phyloP scores from a whole-genome alignment of 352 stramenopile species.

The Thalassiosira hispida region DNA sequence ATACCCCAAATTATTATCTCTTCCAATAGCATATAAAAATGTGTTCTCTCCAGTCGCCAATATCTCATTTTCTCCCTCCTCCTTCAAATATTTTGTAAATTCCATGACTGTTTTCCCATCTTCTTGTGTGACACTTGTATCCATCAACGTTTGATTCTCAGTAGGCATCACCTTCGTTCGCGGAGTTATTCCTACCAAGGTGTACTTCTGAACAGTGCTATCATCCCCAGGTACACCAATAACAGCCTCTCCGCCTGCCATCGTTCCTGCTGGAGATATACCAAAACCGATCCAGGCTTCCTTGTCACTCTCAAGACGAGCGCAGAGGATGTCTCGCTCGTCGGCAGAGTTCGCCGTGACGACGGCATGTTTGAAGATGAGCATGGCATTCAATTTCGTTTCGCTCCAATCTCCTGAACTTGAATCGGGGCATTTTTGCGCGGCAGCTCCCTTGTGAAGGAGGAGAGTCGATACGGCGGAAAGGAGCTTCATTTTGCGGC shows the following conservation, averaged over 20 bases:
- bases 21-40: constrained; percentile 5
- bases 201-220: constrained; percentile 29
- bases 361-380: constrained; percentile 12
- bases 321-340: constrained; percentile 25
- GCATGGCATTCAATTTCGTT: neutral
- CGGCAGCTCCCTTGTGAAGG: neutral
- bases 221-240: constrained; percentile 36
- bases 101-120: constrained; percentile 8
- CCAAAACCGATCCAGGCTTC: constrained; percentile 34
- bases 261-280: constrained; percentile 23
- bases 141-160: constrained; percentile 36
- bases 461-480: neutral
- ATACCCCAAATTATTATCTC: neutral
- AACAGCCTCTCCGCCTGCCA: constrained; percentile 16
- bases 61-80: constrained; percentile 15
- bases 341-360: constrained; percentile 1
- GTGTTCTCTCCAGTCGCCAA: neutral
- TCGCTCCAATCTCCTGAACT: neutral
- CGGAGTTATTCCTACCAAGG: neutral
- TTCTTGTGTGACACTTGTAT: constrained; percentile 3
- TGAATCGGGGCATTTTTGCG: constrained; percentile 10
- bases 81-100: constrained; percentile 13
- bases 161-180: constrained; percentile 5
- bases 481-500: constrained; percentile 21
- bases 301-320: constrained; percentile 21